A percentile compares a stretch with the other conserved stretches of the same genome.
Evolutionary conservation across 345 rosid genomes (phyloP).

Genomic region (Dipteronia dyeriana): DNA sequence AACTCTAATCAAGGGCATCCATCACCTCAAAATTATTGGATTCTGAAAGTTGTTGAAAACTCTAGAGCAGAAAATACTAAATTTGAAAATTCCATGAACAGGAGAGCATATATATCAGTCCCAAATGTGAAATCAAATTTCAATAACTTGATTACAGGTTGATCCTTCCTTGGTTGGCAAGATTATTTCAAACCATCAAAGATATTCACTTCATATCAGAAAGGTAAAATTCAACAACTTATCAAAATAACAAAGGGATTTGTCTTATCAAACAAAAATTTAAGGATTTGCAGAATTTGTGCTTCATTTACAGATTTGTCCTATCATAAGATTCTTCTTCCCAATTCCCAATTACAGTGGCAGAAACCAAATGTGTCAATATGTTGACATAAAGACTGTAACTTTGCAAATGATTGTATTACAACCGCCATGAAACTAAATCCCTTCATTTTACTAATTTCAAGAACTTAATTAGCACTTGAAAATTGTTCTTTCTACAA

Average conservation of each 20-base stretch:
- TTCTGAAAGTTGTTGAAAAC: background rate
- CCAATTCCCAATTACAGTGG: background rate
- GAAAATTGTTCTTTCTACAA: background rate
- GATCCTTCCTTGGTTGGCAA: slow-evolving; percentile 1
- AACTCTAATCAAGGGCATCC: background rate
- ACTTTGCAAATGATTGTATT: background rate
- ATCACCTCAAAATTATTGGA: background rate
- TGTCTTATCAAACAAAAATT: background rate
- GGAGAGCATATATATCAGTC: background rate
- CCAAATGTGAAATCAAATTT: background rate
- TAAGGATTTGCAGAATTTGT: background rate
- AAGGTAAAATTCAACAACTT: background rate
- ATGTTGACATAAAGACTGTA: background rate
- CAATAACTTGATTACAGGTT: background rate
- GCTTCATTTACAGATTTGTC: background rate
- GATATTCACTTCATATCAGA: background rate
- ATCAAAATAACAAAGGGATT: background rate
- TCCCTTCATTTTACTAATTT: background rate
- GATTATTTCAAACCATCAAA: background rate
- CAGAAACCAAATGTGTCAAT: background rate
- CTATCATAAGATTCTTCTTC: background rate
- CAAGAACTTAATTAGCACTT: background rate
- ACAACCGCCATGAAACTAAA: background rate
- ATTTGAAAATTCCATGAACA: background rate
- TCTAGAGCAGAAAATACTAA: background rate